Evolutionary conservation across 1,284 basidiomycete species (phyloP).

Genomic region (Naganishia albida): DNA sequence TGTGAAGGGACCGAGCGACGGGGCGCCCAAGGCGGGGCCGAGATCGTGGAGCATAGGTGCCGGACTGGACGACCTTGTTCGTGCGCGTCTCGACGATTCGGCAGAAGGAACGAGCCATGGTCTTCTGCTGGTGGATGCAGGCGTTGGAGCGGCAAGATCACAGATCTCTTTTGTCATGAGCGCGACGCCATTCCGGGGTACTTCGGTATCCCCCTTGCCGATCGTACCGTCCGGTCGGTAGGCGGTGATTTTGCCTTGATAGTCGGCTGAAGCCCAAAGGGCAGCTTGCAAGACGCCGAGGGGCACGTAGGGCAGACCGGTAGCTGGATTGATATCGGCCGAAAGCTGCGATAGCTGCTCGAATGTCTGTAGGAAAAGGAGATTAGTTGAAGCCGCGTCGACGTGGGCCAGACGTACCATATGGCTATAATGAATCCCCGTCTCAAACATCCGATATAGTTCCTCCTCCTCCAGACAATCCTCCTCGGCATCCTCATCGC

Average conservation of each 20-base stretch:
- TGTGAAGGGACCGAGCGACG: constrained; percentile 10
- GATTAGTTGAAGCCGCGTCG: too few relatives aligned
- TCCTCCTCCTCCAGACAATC: constrained; percentile 40
- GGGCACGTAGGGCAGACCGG: constrained; percentile 68
- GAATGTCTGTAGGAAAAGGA: constrained; percentile 59
- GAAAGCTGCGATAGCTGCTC: constrained; percentile 75
- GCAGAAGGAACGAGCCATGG: not conserved
- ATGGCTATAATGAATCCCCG: constrained; percentile 83
- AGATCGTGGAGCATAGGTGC: not conserved
- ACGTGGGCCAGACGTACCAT: constrained; percentile 63
- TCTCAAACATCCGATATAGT: constrained; percentile 68
- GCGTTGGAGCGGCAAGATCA: constrained; percentile 5
- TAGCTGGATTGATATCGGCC: constrained; percentile 69
- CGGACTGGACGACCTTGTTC: not conserved
- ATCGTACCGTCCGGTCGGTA: constrained; percentile 36
- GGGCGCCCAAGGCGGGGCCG: not conserved
- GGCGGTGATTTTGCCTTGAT: constrained; percentile 42
- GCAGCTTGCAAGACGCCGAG: constrained; percentile 69
- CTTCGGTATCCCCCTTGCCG: constrained; percentile 4
- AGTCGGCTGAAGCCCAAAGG: constrained; percentile 63
- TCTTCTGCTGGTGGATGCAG: not conserved
- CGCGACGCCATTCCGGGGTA: constrained; percentile 41
- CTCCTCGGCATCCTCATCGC: constrained; percentile 48
- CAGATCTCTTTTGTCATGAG: constrained; percentile 41
- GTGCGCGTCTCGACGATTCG: not conserved